Evolutionary conservation across 371 early-diverging fungal species (phyloP), one percentile per base, ranked within the genome.

Genomic region (Actinomortierella wolfii): DNA sequence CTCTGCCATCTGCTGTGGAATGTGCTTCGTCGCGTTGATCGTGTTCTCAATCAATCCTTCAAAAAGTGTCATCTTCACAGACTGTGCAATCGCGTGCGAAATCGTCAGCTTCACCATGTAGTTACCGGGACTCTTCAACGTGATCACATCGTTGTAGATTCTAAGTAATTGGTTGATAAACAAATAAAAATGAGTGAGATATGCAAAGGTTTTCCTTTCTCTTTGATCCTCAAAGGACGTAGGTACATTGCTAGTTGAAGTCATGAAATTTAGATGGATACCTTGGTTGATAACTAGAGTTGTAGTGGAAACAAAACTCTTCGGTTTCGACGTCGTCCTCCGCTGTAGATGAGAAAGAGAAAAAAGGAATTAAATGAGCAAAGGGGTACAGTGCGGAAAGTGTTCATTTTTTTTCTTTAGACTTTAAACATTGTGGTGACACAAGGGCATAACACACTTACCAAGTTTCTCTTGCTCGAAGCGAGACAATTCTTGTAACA

Each of bases 241-340:
- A n/a, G n/a, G n/a, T n/a, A n/a, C n/a, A n/a, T n/a, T n/a, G n/a
- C n/a, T n/a, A n/a, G n/a, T n/a, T n/a, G n/a, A n/a, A n/a, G n/a
- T n/a, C n/a, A n/a, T n/a, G n/a, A n/a, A n/a, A n/a, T n/a, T 2
- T 91, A 90, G 58, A 81, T 81, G 54, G 39, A 53, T 82, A 65
- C 86, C 87, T 68, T 85, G 91, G 76, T 80, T 92, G 56, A 88
- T 87, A 49, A 81, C 81, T 45, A 69, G 81, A 63, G 68, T 91
- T 92, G 80, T 95, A 95, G 59, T 92, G 89, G 75, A 92, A 95
- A 67, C 91, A 87, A 76, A 98, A 93, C 69, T 94, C 94, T 59
- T 98, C 97, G 25, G 86, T 86, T 68, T 95, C 93, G 46, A 94
- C 85, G 63, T 93, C 93, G 51, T 86, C 88, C 7, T 82, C 70